Evolutionary conservation across 2,329 filamentous ascomycete genomes (phyloP).

Genomic region (Amesomyces nigricolor): DNA sequence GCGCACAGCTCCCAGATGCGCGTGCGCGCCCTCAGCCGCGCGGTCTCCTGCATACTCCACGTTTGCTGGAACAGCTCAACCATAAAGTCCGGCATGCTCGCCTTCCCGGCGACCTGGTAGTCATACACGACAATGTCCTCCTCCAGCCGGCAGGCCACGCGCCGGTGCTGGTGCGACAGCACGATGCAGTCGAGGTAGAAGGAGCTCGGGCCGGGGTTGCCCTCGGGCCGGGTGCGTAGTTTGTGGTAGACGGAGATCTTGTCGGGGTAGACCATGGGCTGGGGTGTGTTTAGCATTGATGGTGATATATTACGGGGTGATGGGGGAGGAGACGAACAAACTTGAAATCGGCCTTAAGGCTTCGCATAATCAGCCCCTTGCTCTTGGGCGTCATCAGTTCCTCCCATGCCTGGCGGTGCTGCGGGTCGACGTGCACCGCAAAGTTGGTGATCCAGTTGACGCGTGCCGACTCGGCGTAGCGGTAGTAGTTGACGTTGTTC

Average conservation of each 20-base stretch:
- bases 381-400: slow-evolving; percentile 61
- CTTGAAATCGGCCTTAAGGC: slow-evolving; percentile 79
- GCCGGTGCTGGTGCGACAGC: slow-evolving; percentile 67
- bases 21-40: slow-evolving; percentile 39
- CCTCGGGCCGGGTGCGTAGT: slow-evolving; percentile 49
- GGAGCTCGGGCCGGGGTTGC: slow-evolving; percentile 39
- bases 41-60: slow-evolving; percentile 46
- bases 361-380: slow-evolving; percentile 70
- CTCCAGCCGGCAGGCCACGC: slow-evolving; percentile 65
- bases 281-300: slow-evolving; percentile 3
- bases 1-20: slow-evolving; percentile 52
- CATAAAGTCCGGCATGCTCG: slow-evolving; percentile 39
- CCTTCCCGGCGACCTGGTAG: slow-evolving; percentile 35
- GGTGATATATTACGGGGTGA: not conserved
- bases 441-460: slow-evolving; percentile 74
- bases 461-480: slow-evolving; percentile 75
- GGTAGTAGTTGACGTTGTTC: slow-evolving; percentile 79
- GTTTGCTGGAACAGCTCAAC: slow-evolving; percentile 33
- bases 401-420: slow-evolving; percentile 58
- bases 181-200: slow-evolving; percentile 60
- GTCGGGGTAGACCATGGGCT: slow-evolving; percentile 83
- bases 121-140: slow-evolving; percentile 81
- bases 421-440: slow-evolving; percentile 55
- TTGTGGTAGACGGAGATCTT: slow-evolving; percentile 79
- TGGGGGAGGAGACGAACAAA: slow-evolving; percentile 53